Evolutionary conservation across 2,329 filamentous ascomycete species (phyloP).

Genomic region (Meredithiella fracta): DNA sequence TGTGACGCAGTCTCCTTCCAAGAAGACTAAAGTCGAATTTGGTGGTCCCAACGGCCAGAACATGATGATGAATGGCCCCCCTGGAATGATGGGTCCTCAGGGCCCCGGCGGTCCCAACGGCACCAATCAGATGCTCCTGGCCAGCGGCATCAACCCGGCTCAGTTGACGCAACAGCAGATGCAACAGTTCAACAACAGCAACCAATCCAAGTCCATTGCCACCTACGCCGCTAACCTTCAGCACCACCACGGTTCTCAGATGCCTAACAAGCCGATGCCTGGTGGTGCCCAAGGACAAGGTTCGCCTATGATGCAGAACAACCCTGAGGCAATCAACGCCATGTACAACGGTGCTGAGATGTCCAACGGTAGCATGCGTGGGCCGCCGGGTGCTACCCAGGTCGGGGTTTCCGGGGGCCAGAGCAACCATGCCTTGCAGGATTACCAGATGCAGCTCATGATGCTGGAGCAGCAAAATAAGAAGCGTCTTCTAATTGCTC

Average conservation of each 20-base stretch:
- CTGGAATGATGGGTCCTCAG: slow-evolving; percentile 54
- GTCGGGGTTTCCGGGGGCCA: slow-evolving; percentile 25
- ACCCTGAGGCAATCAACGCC: slow-evolving; percentile 45
- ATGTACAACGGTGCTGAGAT: slow-evolving; percentile 44
- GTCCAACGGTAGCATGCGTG: slow-evolving; percentile 43
- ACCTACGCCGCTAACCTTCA: slow-evolving; percentile 74
- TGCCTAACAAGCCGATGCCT: slow-evolving; percentile 59
- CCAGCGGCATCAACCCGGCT: slow-evolving; percentile 59
- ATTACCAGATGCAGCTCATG: slow-evolving; percentile 85
- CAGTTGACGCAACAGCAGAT: slow-evolving; percentile 63
- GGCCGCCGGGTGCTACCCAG: slow-evolving; percentile 28
- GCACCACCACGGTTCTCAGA: slow-evolving; percentile 65
- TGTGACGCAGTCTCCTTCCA: slow-evolving; percentile 81
- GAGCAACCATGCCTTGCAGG: slow-evolving; percentile 67
- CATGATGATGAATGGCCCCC: slow-evolving; percentile 62
- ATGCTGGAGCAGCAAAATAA: slow-evolving; percentile 76
- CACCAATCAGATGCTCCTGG: slow-evolving; percentile 40
- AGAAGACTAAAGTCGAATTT: slow-evolving; percentile 68
- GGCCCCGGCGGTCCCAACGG: slow-evolving; percentile 36
- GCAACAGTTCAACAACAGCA: slow-evolving; percentile 41
- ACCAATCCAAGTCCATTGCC: slow-evolving; percentile 71
- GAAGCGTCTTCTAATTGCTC: slow-evolving; percentile 69
- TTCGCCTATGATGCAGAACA: slow-evolving; percentile 66
- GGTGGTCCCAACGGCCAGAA: slow-evolving; percentile 52
- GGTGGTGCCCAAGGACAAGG: slow-evolving; percentile 57